Percentiles rank a stretch among this genome's conserved stretches.
Evolutionary conservation across 805 yeast species (phyloP).

Genomic region (Candida hungchunana): DNA sequence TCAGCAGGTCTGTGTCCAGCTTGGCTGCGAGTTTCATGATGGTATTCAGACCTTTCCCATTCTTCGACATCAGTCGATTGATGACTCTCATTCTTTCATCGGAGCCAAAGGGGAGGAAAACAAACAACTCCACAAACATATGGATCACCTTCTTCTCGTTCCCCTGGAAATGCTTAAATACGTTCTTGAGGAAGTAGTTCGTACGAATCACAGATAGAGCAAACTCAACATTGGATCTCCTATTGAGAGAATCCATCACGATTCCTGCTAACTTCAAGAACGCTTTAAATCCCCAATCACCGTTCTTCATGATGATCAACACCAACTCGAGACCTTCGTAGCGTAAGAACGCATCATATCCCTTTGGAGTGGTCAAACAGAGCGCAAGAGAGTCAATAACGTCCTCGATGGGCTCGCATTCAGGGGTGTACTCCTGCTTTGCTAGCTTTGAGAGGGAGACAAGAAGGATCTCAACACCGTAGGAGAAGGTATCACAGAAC

Average conservation of each 20-base stretch:
- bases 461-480: constrained; percentile 14
- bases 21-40: constrained; percentile 5
- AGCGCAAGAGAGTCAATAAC: constrained; percentile 14
- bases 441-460: constrained; percentile 5
- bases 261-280: constrained; percentile 13
- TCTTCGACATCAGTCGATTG: constrained; percentile 16
- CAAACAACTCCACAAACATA: constrained; percentile 13
- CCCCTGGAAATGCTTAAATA: constrained; percentile 11
- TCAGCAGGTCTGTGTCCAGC: constrained; percentile 1
- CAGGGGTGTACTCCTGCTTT: constrained; percentile 1
- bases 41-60: constrained; percentile 12
- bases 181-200: constrained; percentile 14
- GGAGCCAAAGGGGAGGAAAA: constrained; percentile 20
- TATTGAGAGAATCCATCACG: constrained; percentile 13
- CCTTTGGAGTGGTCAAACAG: constrained; percentile 6
- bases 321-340: constrained; percentile 22
- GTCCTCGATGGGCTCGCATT: constrained; percentile 9
- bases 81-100: constrained; percentile 23
- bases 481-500: constrained; percentile 6
- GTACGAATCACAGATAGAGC: constrained; percentile 11
- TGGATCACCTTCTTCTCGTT: constrained; percentile 10
- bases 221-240: constrained; percentile 10
- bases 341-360: constrained; percentile 12
- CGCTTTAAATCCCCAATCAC: constrained; percentile 9
- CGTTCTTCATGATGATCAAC: constrained; percentile 8